phyloP scores from a whole-genome alignment of 352 stramenopile species.

The Phytophthora europaea region DNA sequence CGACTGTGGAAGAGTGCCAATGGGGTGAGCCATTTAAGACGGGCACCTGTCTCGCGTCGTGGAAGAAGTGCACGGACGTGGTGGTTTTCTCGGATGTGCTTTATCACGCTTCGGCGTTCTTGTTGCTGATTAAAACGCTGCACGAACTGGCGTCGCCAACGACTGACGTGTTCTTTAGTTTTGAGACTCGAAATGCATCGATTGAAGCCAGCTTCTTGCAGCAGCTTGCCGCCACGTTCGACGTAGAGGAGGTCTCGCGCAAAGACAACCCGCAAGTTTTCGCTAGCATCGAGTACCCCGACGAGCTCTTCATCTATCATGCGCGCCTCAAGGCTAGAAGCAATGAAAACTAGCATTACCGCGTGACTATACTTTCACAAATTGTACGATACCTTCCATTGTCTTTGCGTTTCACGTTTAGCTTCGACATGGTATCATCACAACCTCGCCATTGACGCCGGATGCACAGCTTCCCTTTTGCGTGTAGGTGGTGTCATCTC shows the following conservation, averaged over 20 bases:
- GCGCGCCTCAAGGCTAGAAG: conserved; percentile 31
- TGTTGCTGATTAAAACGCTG: conserved; percentile 52
- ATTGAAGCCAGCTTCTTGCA: conserved; percentile 55
- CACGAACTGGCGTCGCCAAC: conserved; percentile 29
- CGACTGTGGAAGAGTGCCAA: conserved; percentile 49
- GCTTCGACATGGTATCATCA: conserved; percentile 9
- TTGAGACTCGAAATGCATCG: conserved; percentile 51
- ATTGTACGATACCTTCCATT: conserved; percentile 15
- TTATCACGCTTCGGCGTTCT: conserved; percentile 52
- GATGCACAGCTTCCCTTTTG: not conserved
- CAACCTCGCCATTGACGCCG: conserved; percentile 30
- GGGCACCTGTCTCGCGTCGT: conserved; percentile 29
- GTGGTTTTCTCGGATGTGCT: conserved; percentile 66
- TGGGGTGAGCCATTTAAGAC: conserved; percentile 45
- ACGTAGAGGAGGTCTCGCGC: conserved; percentile 32
- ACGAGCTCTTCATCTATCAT: conserved; percentile 60
- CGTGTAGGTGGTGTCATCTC: conserved; percentile 2
- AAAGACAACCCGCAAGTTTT: conserved; percentile 35
- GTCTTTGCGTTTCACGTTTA: not conserved
- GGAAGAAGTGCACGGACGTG: conserved; percentile 42
- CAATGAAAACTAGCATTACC: conserved; percentile 11
- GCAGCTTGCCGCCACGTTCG: conserved; percentile 39
- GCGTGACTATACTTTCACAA: conserved; percentile 14
- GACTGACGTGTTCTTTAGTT: conserved; percentile 53
- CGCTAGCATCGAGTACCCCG: conserved; percentile 44